Conservation (phyloP, 2,329 filamentous ascomycete species). For the Aspergillus pseudoviridinutans region DNA sequence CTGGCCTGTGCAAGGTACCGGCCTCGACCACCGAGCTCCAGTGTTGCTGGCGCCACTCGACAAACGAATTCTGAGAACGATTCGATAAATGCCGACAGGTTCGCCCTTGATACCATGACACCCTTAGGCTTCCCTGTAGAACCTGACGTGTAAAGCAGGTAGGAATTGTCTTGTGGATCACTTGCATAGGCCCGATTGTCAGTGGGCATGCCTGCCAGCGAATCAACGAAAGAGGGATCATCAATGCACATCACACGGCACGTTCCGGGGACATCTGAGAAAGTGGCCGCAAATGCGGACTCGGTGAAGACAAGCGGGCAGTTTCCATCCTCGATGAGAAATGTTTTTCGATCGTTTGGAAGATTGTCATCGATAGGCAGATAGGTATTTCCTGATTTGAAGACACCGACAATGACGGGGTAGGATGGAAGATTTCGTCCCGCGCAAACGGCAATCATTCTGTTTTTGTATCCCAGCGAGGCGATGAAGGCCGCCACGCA, state of each 20-base stretch:
- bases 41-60: conserved; percentile 20
- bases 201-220: conserved; percentile 13
- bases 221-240: conserved; percentile 12
- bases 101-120: conserved; percentile 77
- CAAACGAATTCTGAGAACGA: conserved; percentile 24
- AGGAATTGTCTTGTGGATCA: conserved; percentile 17
- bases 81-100: conserved; percentile 27
- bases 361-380: conserved; percentile 32
- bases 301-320: conserved; percentile 29
- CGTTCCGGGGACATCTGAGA: conserved; percentile 13
- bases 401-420: conserved; percentile 28
- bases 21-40: conserved; percentile 22
- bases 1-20: conserved; percentile 32
- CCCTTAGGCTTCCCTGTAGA: conserved; percentile 96
- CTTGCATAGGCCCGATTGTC: conserved; percentile 13
- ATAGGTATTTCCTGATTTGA: conserved; percentile 33
- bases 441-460: conserved; percentile 27
- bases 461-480: conserved; percentile 17
- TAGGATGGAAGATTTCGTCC: conserved; percentile 25
- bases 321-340: conserved; percentile 25
- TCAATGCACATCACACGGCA: conserved; percentile 23
- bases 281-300: conserved; percentile 11
- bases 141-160: conserved; percentile 84
- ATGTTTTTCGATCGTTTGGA: conserved; percentile 26
- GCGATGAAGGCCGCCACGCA: conserved; percentile 23